phyloP scores from a whole-genome alignment of 176 grass and related monocot species.

The Stipa capillata region DNA sequence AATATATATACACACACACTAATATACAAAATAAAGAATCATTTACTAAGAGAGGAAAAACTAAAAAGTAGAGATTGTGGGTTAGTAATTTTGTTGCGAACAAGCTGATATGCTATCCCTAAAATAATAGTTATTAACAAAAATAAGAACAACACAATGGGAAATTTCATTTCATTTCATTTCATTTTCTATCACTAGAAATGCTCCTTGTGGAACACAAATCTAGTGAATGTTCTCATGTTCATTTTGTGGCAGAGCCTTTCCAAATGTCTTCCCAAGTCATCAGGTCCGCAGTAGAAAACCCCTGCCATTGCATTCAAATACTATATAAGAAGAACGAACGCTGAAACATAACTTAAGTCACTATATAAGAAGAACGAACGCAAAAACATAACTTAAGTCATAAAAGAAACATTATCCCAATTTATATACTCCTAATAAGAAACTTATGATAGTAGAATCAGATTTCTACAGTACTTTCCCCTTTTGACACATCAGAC shows the following conservation, averaged over 20 bases:
- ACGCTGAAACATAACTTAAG: no score
- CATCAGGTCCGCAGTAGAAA: slow-evolving; percentile 47
- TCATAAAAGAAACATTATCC: not conserved
- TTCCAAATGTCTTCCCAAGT: slow-evolving; percentile 38
- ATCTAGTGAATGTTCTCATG: slow-evolving; percentile 28
- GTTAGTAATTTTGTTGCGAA: no score
- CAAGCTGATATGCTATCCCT: not conserved
- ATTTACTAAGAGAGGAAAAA: no score
- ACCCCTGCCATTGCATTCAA: slow-evolving; percentile 29
- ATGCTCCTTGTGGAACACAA: slow-evolving; percentile 56
- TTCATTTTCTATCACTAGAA: slow-evolving; percentile 7
- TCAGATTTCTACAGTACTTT: not conserved
- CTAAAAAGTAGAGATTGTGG: no score
- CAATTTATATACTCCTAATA: not conserved
- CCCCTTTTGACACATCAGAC: not conserved
- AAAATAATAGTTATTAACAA: not conserved
- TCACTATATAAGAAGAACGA: no score
- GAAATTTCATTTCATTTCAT: not conserved
- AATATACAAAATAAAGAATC: no score
- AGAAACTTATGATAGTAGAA: not conserved
- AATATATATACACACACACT: no score
- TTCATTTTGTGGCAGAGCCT: slow-evolving; percentile 37
- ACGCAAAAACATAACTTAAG: not conserved
- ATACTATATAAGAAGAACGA: not conserved
- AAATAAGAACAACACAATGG: not conserved